phyloP scores from a whole-genome alignment of 495 filamentous ascomycete species.

The Entonaema liquescens region DNA sequence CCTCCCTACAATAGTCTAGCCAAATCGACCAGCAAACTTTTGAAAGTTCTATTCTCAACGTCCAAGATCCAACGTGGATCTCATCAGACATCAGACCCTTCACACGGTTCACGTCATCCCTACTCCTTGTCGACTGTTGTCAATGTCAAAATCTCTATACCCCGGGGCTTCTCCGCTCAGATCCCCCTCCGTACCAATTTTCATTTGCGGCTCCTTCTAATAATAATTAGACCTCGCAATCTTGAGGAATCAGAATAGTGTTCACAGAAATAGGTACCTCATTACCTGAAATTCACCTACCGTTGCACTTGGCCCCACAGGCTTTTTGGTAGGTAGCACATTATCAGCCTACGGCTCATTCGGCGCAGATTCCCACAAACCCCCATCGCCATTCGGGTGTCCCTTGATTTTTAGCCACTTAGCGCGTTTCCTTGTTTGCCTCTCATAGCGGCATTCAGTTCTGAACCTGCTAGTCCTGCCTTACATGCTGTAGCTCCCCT shows the following conservation, averaged over 20 bases:
- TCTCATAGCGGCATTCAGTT: constrained; percentile 22
- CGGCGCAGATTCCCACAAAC: constrained; percentile 55
- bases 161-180: constrained; percentile 28
- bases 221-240: constrained; percentile 23
- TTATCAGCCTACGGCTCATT: constrained; percentile 62
- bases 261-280: constrained; percentile 36
- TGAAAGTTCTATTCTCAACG: constrained; percentile 33
- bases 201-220: constrained; percentile 44
- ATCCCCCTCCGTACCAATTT: constrained; percentile 35
- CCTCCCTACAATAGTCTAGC: constrained; percentile 42
- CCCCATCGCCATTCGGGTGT: constrained; percentile 32
- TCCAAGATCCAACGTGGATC: constrained; percentile 22
- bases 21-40: constrained; percentile 41
- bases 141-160: constrained; percentile 30
- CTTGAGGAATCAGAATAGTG: constrained; percentile 22
- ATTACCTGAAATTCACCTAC: constrained; percentile 33
- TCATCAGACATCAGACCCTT: constrained; percentile 36
- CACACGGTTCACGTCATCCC: constrained; percentile 43
- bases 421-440: constrained; percentile 34
- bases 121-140: constrained; percentile 37
- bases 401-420: constrained; percentile 32
- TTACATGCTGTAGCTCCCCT: constrained; percentile 19
- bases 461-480: constrained; percentile 23
- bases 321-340: constrained; percentile 46
- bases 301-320: constrained; percentile 46